Evolutionary conservation across 2,329 filamentous ascomycete genomes (phyloP), one percentile per base, ranked within the genome.

Genomic region (Bipolaris oryzae): DNA sequence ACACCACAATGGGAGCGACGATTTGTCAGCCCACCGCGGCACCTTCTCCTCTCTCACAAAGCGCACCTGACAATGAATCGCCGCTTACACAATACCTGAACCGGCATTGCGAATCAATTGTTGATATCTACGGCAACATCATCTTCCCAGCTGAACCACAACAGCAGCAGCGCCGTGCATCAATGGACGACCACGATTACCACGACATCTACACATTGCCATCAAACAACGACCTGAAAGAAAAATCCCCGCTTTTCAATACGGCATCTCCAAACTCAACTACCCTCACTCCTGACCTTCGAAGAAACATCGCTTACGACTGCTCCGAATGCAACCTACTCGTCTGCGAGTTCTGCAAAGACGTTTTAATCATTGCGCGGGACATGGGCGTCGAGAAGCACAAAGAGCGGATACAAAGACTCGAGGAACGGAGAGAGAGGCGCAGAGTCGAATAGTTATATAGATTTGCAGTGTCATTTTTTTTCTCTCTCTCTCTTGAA

Each of bases 301-400:
- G 48, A 61, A 1, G 67, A 37, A 72, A 62, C 51, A 57, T 71
- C 23, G 71, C 71, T 1, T 62, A 72, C 34, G 59, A 70, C 38
- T 75, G 71, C 33, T 1, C 21, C 1, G 15, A 16, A 4, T 74
- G 72, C 50, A 58, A 50, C 7, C 45, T 70, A 2, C 39, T 73
- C 0, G 62, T 73, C 1, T 75, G 72, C 48, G 47, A 50, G 1
- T 38, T 54, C 0, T 74, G 71, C 47, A 68, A 57, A 47, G 62
- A 64, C 1, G 38, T 46, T 6, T 20, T 59, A 6, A 7, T 61
- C 13, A 33, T 41, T 9, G 49, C 34, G 35, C 25, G 42, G 25
- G 39, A 62, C 4, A 10, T 31, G 28, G 28, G 28, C 28, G 28
- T 31, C 3, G 18, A 52, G 34, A 7, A 39, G 37, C 25, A 45